Base-by-base conservation (phyloP, 148 eudicot genomes). In the Silene conica region DNA sequence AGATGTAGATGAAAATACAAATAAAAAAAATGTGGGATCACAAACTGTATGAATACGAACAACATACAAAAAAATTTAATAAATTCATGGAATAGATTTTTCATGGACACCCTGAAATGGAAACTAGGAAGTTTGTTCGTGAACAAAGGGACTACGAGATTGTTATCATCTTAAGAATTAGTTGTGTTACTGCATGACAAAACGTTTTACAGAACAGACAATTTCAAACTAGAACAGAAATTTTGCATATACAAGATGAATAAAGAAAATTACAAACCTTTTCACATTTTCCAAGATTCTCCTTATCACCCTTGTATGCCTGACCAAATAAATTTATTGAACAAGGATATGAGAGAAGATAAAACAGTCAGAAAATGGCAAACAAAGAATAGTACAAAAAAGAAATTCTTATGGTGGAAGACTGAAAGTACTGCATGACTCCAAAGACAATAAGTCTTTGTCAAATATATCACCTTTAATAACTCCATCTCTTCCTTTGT, bases 401-500 rank as follows among this genome's bases (percentile, higher is more conserved):
- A 62, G 26, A 62, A 4, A 26, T 23, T 25, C 34, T 25, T 10
- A 62, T 12, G 66, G 55, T 50, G n/a, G n/a, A n/a, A n/a, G n/a
- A n/a, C n/a, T n/a, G 55, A 50, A 50, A 50, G 55, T 50, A 13
- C 43, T 38, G 43, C 41, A 5, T 38, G 43, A 38, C 43, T 38
- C 41, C 41, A 34, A 34, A 34, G 41, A 3, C 2, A 34, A 34
- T 3, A 34, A 2, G 19, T 65, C 20, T 22, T 20, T 19, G 20
- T 45, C 25, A 31, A 67, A 60, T 62, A 2, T 19, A 20, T 80
- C 73, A 92, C 99, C 97, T 95, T 92, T 20, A 95, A 86, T 62
- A 82, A 73, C 55, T 92, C 97, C 90, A 90, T 92, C 84, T 95
- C 99, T 79, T 95, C 99, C 86, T 95, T 95, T 6, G 99, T 89